Evolutionary conservation across 352 stramenopile species (phyloP).

Genomic region (Phytophthora lateralis): DNA sequence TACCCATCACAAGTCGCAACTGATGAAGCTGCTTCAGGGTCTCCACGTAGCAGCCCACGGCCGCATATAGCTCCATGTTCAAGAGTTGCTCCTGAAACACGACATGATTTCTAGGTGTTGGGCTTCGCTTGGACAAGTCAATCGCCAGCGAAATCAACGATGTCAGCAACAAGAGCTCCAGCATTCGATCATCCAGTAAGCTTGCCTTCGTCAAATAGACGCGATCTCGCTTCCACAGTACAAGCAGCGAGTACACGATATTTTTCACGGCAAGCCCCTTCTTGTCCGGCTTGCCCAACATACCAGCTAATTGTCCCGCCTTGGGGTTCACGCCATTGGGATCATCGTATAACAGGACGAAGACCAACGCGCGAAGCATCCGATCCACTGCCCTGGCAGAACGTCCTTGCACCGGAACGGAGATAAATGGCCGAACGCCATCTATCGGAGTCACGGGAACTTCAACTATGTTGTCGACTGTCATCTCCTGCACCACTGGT

Average conservation of each 20-base stretch:
- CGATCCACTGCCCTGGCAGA: constrained; percentile 39
- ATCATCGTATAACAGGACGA: constrained; percentile 49
- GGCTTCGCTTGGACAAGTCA: constrained; percentile 36
- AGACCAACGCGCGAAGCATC: constrained; percentile 54
- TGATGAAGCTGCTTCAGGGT: constrained; percentile 64
- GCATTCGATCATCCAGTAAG: constrained; percentile 42
- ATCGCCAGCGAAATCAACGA: constrained; percentile 52
- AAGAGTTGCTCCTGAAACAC: constrained; percentile 43
- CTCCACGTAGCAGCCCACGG: constrained; percentile 54
- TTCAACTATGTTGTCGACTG: constrained; percentile 21
- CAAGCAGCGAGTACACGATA: constrained; percentile 58
- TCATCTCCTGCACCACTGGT: constrained; percentile 46
- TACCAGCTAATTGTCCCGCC: constrained; percentile 29
- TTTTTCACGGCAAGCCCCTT: constrained; percentile 48
- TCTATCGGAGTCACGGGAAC: constrained; percentile 33
- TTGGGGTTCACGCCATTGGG: constrained; percentile 35
- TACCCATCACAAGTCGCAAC: constrained; percentile 54
- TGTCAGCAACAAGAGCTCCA: constrained; percentile 66
- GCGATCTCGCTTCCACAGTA: constrained; percentile 58
- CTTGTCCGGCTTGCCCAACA: constrained; percentile 45
- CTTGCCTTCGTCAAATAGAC: constrained; percentile 31
- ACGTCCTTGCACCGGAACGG: constrained; percentile 33
- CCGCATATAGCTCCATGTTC: constrained; percentile 56
- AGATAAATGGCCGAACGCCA: constrained; percentile 43
- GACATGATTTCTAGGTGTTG: constrained; percentile 6